Evolutionary conservation across 768 basidiomycete species (phyloP).

Genomic region (Boletus rubescentipes): DNA sequence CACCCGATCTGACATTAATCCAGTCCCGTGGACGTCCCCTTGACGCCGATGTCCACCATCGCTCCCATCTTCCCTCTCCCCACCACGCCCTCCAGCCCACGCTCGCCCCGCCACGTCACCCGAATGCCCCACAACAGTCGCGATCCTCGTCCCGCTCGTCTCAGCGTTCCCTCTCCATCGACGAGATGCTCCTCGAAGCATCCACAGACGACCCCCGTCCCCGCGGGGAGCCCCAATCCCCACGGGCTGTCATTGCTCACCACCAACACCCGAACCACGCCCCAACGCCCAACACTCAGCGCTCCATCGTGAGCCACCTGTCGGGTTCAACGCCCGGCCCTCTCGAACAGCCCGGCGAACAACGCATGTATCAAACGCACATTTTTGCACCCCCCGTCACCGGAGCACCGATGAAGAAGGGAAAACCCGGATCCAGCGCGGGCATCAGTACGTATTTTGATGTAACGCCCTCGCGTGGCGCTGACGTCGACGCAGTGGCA

Average conservation of each 20-base stretch:
- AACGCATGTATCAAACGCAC: constrained; percentile 58
- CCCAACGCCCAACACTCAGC: constrained; percentile 12
- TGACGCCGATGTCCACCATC: constrained; percentile 30
- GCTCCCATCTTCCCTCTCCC: constrained; percentile 22
- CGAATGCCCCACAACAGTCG: constrained; percentile 17
- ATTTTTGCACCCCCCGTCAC: constrained; percentile 74
- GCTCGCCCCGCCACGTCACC: constrained; percentile 12
- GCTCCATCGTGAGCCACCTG: constrained; percentile 23
- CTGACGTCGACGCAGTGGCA: constrained; percentile 11
- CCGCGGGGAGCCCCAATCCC: constrained; percentile 33
- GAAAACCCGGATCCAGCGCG: constrained; percentile 39
- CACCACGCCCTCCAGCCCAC: constrained; percentile 11
- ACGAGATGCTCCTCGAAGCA: constrained; percentile 50
- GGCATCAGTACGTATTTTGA: constrained; percentile 23
- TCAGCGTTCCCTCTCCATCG: constrained; percentile 37
- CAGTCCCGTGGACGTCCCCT: constrained; percentile 13
- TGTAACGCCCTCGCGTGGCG: constrained; percentile 6
- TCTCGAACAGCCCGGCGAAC: constrained; percentile 35
- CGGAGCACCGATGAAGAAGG: constrained; percentile 69
- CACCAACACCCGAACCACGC: constrained; percentile 33
- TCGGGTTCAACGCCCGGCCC: constrained; percentile 24
- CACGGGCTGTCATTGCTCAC: constrained; percentile 27
- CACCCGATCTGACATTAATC: constrained; percentile 6
- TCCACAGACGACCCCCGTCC: constrained; percentile 38
- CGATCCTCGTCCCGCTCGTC: constrained; percentile 39